Evolutionary conservation across 495 filamentous ascomycete genomes (phyloP).

Genomic region (Daldinia grandis): DNA sequence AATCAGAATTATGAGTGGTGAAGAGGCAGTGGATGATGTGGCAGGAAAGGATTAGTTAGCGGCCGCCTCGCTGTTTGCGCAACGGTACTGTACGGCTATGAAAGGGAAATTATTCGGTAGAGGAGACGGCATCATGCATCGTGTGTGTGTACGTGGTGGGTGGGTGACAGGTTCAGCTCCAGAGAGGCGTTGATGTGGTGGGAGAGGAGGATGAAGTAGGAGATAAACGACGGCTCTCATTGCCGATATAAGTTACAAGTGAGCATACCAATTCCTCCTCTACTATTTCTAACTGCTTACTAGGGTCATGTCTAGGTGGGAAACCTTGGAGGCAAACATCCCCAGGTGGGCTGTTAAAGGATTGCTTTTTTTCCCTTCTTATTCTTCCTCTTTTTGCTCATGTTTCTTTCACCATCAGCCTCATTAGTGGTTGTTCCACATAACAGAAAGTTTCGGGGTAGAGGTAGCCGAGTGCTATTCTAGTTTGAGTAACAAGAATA

Average conservation of each 20-base stretch:
- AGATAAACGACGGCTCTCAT: conserved; percentile 29
- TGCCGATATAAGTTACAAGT: conserved; percentile 37
- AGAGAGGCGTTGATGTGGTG: conserved; percentile 19
- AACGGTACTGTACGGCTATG: conserved; percentile 52
- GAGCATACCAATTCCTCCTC: conserved; percentile 30
- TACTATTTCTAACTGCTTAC: conserved; percentile 35
- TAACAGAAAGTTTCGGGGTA: conserved; percentile 14
- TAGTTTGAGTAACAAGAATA: conserved; percentile 26
- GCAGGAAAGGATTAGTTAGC: conserved; percentile 54
- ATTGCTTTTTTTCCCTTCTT: conserved; percentile 28
- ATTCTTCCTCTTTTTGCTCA: conserved; percentile 11
- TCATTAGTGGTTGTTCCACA: conserved; percentile 1
- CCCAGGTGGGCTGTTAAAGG: conserved; percentile 27
- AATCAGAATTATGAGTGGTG: conserved; percentile 34
- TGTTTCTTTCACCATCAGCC: conserved; percentile 15
- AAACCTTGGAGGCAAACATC: conserved; percentile 32
- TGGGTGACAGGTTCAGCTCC: conserved; percentile 25
- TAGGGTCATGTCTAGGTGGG: conserved; percentile 31
- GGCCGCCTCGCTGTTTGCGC: conserved; percentile 54
- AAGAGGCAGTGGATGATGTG: conserved; percentile 52
- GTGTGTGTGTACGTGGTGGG: conserved; percentile 45
- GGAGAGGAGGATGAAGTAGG: conserved; percentile 31
- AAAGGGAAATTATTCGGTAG: conserved; percentile 50
- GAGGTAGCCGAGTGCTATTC: conserved; percentile 19
- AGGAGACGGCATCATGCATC: conserved; percentile 56